Percentiles rank a stretch among this genome's conserved stretches.
Conservation (phyloP, 768 basidiomycete species). For the Lentinula guzmanii region DNA sequence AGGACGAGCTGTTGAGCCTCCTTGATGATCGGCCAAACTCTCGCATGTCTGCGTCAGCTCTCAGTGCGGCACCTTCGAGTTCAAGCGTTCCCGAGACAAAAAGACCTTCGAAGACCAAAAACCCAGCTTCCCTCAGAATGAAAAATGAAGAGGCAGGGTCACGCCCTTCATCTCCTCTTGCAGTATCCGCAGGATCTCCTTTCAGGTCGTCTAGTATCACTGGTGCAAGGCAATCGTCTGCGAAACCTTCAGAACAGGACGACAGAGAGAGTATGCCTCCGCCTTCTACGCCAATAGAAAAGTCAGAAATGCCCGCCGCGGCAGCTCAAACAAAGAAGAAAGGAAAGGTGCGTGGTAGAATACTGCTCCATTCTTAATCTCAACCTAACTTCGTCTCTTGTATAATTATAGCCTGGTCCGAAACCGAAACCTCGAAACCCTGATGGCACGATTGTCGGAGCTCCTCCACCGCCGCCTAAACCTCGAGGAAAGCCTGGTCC, state of each 20-base stretch:
- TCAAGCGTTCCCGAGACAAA: not conserved
- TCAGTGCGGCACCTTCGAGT: not conserved
- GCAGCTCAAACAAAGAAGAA: constrained; percentile 16
- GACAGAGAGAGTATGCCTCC: constrained; percentile 61
- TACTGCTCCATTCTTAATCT: not conserved
- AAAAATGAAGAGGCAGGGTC: constrained; percentile 6
- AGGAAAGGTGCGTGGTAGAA: constrained; percentile 8
- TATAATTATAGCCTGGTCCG: constrained; percentile 19
- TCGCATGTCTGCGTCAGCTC: constrained; percentile 3
- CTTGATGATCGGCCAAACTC: constrained; percentile 44
- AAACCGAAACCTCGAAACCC: constrained; percentile 26
- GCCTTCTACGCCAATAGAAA: constrained; percentile 18
- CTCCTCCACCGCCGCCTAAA: constrained; percentile 10
- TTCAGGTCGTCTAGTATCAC: not conserved
- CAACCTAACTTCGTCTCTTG: not conserved
- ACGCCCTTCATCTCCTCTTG: not conserved
- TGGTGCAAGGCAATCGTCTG: not conserved
- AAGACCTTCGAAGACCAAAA: not conserved
- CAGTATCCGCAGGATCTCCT: not conserved
- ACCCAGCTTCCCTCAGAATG: not conserved
- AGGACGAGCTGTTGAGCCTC: constrained; percentile 66
- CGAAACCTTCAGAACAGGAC: constrained; percentile 13
- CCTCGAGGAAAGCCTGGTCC: constrained; percentile 11
- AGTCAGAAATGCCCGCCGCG: not conserved
- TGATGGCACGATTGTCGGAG: constrained; percentile 14